Evolutionary conservation across 805 yeast species (phyloP).

Genomic region (Nakazawaea molendinolei): DNA sequence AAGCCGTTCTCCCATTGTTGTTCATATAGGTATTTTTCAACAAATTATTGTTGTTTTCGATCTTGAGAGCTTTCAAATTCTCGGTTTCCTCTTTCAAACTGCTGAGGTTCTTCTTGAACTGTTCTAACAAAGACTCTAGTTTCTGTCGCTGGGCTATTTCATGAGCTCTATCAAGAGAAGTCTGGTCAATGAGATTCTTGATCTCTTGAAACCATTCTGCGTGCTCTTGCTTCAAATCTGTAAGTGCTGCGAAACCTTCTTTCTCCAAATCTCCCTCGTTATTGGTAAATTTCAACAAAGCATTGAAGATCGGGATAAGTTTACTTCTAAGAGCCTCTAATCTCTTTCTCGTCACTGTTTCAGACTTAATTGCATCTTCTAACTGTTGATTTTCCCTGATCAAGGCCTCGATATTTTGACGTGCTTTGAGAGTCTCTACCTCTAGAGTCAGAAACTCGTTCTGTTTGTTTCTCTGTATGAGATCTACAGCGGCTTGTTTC

Average conservation of each 20-base stretch:
- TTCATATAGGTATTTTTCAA: too few relatives aligned
- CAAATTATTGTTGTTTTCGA: too few relatives aligned
- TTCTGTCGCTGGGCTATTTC: conserved; percentile 4
- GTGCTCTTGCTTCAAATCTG: conserved; percentile 13
- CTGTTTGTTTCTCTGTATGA: conserved; percentile 1
- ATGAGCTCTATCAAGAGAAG: conserved; percentile 6
- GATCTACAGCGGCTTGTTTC: conserved; percentile 16
- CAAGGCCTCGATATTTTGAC: conserved; percentile 20
- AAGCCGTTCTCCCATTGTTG: conserved; percentile 2
- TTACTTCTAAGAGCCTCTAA: conserved; percentile 20
- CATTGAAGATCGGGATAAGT: conserved; percentile 18
- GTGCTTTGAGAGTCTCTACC: conserved; percentile 20
- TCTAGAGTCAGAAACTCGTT: conserved; percentile 12
- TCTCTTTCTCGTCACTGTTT: conserved; percentile 19
- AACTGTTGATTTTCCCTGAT: conserved; percentile 22
- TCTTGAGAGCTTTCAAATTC: conserved; percentile 3
- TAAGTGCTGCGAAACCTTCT: conserved; percentile 10
- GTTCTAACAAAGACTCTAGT: conserved; percentile 2
- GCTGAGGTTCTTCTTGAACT: background rate
- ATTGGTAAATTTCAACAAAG: conserved; percentile 14
- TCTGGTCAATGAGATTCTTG: conserved; percentile 2
- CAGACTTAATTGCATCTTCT: conserved; percentile 27
- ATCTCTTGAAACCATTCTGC: conserved; percentile 8
- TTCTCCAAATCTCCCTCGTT: conserved; percentile 9
- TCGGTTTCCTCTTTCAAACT: conserved; percentile 1